Base-by-base conservation (phyloP, 2,329 filamentous ascomycete species). In the Xylariomycetidae sp. region DNA sequence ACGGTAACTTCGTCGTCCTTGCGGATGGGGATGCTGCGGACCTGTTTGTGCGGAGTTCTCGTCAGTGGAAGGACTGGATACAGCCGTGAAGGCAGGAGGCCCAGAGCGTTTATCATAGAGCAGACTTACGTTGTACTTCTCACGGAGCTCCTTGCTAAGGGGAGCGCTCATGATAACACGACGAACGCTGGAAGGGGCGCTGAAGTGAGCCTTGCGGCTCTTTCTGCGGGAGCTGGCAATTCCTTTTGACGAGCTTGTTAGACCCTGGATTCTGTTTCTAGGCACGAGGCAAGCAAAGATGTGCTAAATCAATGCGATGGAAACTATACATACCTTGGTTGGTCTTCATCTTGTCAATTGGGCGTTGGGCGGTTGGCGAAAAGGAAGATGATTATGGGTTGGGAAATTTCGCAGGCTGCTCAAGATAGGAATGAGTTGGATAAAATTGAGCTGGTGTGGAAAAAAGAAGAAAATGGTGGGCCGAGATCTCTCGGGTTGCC, bases 161-260 rank as follows among this genome's bases (percentile, higher is more conserved):
- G 87, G 85, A 55, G 92, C 89, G 75, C 85, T 90, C 89, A 98
- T 96, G 76, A 95, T 95, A 59, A 83, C 78, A 66, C 92, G 88
- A 71, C 92, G 89, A 65, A 87, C 79, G 75, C 85, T 88, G 67
- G 89, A 96, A 56, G 89, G 88, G 54, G 92, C 92, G 67, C 78
- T 75, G 82, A 94, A 98, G 80, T 98, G 90, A 66, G 88, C 86
- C 80, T 95, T 95, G 72, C 92, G 88, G 74, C 88, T 92, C 88
- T 98, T 98, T 76, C 90, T 85, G 74, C 90, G 82, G 64, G 88
- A 95, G 70, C 48, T 50, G 45, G 46, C 41, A 40, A 53, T 46
- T 35, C 46, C 50, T 53, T 12, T 32, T 14, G 16, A 10, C 5
- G 10, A 27, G 15, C 16, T 14, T 14, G 30, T 44, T 27, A 42